Base-by-base conservation (phyloP, 2,329 filamentous ascomycete genomes). In the Colletotrichum brevisporum region DNA sequence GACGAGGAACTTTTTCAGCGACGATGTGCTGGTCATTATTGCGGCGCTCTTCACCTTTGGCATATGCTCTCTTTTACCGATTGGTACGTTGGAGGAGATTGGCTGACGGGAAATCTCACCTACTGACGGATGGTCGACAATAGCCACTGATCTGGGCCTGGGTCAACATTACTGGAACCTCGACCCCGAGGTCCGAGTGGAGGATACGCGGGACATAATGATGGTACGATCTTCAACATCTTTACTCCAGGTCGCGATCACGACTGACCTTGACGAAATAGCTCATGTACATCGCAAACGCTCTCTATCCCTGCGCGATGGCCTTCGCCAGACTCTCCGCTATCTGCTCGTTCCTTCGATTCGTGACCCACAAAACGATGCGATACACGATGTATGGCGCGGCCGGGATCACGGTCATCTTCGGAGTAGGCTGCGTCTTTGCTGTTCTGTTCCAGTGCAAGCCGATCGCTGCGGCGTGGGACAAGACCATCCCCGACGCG, bases 381-480 rank as follows among this genome's bases (percentile, higher is more conserved):
- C 53, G 57, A 15, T 63, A 48, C 21, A 6, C 26, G 4, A 53
- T 70, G 48, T 63, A 58, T 24, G 53, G 21, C 6, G 41, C 47
- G 8, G 58, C 63, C 12, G 39, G 9, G 0, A 12, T 70, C 24
- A 59, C 57, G 4, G 45, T 52, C 5, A 52, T 12, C 2, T 70
- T 70, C 8, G 47, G 26, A 1, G 4, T 70, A 5, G 57, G 63
- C 13, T 68, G 52, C 6, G 52, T 63, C 0, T 68, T 67, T 10
- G 63, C 57, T 3, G 58, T 68, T 6, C 16, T 70, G 18, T 68
- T 70, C 12, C 67, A 70, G 24, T 70, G 67, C 52, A 63, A 12
- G 13, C 67, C 67, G 2, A 18, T 70, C 3, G 16, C 52, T 4
- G 74, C 74, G 3, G 75, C 77, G 1, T 79, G 78, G 78, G 73